phyloP scores from a whole-genome alignment of 495 filamentous ascomycete species.

The Daldinia loculata region DNA sequence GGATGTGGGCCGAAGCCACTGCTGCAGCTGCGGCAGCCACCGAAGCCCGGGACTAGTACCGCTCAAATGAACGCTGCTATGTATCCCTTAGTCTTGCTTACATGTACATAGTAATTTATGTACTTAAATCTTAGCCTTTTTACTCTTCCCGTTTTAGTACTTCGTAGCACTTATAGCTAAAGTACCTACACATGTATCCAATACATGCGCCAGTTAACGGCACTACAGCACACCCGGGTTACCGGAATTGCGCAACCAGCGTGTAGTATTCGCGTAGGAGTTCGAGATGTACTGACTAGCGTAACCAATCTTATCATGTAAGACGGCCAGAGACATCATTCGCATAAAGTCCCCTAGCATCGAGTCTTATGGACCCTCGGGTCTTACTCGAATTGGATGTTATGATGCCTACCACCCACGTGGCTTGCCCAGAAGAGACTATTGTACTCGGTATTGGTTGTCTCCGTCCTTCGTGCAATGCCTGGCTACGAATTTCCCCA shows the following conservation, averaged over 20 bases:
- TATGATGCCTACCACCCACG: constrained; percentile 28
- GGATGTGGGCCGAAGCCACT: constrained; percentile 36
- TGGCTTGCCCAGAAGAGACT: constrained; percentile 19
- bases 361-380: constrained; percentile 14
- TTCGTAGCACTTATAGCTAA: constrained; percentile 22
- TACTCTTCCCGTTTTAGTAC: constrained; percentile 35
- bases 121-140: background rate
- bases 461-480: background rate
- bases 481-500: background rate
- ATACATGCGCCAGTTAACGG: constrained; percentile 8
- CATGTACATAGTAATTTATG: background rate
- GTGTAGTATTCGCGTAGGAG: constrained; percentile 11
- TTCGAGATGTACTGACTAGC: background rate
- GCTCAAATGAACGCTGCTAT: background rate
- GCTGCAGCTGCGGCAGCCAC: constrained; percentile 17
- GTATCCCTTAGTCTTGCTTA: constrained; percentile 2
- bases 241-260: constrained; percentile 12
- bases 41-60: constrained; percentile 14
- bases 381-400: constrained; percentile 16
- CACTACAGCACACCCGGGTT: constrained; percentile 8
- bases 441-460: constrained; percentile 11
- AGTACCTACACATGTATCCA: constrained; percentile 1
- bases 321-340: background rate
- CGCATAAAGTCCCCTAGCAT: constrained; percentile 34
- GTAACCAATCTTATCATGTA: background rate